phyloP scores from a whole-genome alignment of 768 basidiomycete species.

The Hirschioporus abietinus region DNA sequence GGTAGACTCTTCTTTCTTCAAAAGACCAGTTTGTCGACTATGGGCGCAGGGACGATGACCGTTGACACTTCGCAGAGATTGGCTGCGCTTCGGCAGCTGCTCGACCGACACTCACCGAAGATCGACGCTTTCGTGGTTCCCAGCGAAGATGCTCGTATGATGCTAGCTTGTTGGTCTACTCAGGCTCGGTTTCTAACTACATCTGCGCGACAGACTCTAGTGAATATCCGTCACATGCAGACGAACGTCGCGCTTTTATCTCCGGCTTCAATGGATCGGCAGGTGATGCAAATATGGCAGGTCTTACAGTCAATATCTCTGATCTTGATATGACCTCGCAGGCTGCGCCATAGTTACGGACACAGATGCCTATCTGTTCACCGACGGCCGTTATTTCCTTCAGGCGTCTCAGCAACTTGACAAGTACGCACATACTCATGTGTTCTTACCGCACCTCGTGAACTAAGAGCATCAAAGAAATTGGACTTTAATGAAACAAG shows the following conservation, averaged over 20 bases:
- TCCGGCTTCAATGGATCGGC: conserved; percentile 95
- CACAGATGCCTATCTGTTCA: conserved; percentile 77
- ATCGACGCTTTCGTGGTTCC: conserved; percentile 79
- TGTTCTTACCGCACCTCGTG: background rate
- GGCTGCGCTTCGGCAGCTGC: conserved; percentile 57
- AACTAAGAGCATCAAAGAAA: conserved; percentile 41
- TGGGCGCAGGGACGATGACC: conserved; percentile 36
- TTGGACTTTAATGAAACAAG: conserved; percentile 93
- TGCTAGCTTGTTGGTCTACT: background rate
- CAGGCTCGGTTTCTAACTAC: conserved; percentile 2
- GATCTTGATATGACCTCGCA: conserved; percentile 21
- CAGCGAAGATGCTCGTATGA: conserved; percentile 87
- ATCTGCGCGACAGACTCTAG: conserved; percentile 59
- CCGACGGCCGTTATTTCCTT: conserved; percentile 92
- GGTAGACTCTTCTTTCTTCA: background rate
- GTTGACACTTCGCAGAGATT: conserved; percentile 65
- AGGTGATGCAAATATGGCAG: conserved; percentile 38
- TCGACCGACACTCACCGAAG: conserved; percentile 48
- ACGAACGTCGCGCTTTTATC: conserved; percentile 81
- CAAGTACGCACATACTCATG: conserved; percentile 38
- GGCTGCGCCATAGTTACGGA: conserved; percentile 75
- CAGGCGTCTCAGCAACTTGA: conserved; percentile 92
- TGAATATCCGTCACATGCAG: conserved; percentile 83
- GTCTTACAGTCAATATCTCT: background rate
- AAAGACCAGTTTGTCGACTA: conserved; percentile 16